Conservation (phyloP, 257 asterid species). For the Eucommia ulmoides region DNA sequence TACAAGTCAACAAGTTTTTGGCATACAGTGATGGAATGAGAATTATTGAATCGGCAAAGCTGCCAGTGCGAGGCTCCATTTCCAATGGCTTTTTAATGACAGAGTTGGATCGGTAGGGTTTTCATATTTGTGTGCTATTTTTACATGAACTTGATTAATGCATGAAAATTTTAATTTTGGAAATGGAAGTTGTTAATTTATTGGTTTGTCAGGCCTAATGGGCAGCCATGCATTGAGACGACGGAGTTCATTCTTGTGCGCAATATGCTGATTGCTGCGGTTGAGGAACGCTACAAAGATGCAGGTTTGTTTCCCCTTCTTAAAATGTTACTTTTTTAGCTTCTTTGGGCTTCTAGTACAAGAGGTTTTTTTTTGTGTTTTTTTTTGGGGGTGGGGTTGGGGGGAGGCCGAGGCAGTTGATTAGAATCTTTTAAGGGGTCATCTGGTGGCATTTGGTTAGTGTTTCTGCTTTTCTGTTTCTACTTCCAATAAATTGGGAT, state of each 20-base stretch:
- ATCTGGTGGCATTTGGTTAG: no score
- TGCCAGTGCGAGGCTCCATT: constrained; percentile 11
- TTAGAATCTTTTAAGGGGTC: no score
- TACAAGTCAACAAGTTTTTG: constrained; percentile 46
- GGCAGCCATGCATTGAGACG: constrained; percentile 35
- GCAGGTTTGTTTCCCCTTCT: constrained; percentile 38
- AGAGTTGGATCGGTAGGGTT: constrained; percentile 31
- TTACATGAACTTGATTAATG: no score
- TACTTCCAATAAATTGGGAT: no score
- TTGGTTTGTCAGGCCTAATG: constrained; percentile 23
- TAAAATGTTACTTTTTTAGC: no score
- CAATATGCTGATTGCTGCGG: constrained; percentile 41
- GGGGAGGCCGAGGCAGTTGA: no score
- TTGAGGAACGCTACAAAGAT: constrained; percentile 46
- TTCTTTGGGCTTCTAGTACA: no score
- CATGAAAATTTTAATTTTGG: not conserved
- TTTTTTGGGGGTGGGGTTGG: no score
- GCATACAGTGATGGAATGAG: constrained; percentile 45
- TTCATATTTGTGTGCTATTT: not conserved
- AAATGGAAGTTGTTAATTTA: not conserved
- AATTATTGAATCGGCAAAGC: constrained; percentile 36
- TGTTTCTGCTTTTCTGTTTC: no score
- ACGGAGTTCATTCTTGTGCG: constrained; percentile 42
- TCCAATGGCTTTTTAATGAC: constrained; percentile 21
- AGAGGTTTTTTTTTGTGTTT: no score